Evolutionary conservation across 1,284 basidiomycete genomes (phyloP).

Genomic region (Moesziomyces parantarcticus): DNA sequence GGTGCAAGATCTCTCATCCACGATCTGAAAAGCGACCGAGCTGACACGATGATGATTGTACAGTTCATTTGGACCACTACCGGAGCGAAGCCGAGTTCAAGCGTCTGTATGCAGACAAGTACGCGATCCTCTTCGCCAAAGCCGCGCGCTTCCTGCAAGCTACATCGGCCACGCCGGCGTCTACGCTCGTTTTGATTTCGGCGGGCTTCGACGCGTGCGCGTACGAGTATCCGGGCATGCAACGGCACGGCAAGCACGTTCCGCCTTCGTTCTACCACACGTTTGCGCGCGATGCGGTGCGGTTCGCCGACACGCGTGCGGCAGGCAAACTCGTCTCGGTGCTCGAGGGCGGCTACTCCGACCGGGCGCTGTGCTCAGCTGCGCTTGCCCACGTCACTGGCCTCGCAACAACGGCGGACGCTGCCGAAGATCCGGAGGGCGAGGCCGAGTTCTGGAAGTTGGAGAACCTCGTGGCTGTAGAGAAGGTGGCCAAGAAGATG

Average conservation of each 20-base stretch:
- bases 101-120: constrained; percentile 78
- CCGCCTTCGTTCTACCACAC: constrained; percentile 86
- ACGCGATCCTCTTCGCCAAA: constrained; percentile 77
- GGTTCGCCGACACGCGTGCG: constrained; percentile 77
- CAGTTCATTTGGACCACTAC: constrained; percentile 87
- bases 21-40: not conserved
- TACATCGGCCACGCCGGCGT: constrained; percentile 76
- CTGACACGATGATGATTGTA: constrained; percentile 62
- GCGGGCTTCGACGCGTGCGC: constrained; percentile 91
- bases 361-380: constrained; percentile 79
- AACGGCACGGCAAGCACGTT: constrained; percentile 88
- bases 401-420: constrained; percentile 12
- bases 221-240: constrained; percentile 91
- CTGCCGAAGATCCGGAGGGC: not conserved
- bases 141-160: constrained; percentile 79
- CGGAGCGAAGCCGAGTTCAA: constrained; percentile 81
- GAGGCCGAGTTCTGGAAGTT: constrained; percentile 47
- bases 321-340: constrained; percentile 83
- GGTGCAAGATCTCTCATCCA: constrained; percentile 6
- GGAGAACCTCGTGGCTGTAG: constrained; percentile 51
- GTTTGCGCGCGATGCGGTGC: constrained; percentile 80
- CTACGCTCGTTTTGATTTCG: constrained; percentile 75
- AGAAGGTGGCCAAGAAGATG: constrained; percentile 57
- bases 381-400: constrained; percentile 59
- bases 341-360: constrained; percentile 94